Evolutionary conservation across 345 rosid genomes (phyloP), one percentile per base, ranked within the genome.

Genomic region (Cardamine resedifolia): DNA sequence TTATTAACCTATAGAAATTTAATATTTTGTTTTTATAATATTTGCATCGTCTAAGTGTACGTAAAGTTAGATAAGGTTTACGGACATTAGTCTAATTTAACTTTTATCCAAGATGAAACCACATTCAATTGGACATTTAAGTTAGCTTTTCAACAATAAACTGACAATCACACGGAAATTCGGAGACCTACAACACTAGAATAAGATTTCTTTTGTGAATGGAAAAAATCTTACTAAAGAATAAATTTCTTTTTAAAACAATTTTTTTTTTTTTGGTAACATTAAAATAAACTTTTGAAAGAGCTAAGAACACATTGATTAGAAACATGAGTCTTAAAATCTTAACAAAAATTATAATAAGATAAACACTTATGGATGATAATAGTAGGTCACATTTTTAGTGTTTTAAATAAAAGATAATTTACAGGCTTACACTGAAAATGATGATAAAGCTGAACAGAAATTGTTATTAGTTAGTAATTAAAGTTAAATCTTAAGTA

Each of bases 51-150:
- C 66, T 38, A 67, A 74, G 78, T 74, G 68, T 51, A 50, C 78
- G 55, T 74, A 58, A 67, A 59, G 62, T 66, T 66, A 49, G 24
- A 58, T 27, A 16, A 49, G 58, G 38, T 49, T n/a, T 66, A 66
- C 67, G 72, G 61, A 65, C 66, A 65, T 47, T 73, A 47, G 24
- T 47, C 26, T 57, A 19, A 34, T 28, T 6, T 11, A 67, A 59
- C 55, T 30, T n/a, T n/a, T n/a, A n/a, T n/a, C n/a, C n/a, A n/a
- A n/a, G n/a, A 67, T 39, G 78, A 75, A 75, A 75, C 57, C 73
- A 59, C 73, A 68, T 68, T 60, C 38, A 75, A 60, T 75, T 75
- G 64, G 63, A 30, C 64, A 68, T 68, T 60, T 38, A 74, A 38
- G 58, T 73, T 65, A 24, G 38, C 45, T 49, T 66, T 66, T 18